phyloP scores from a whole-genome alignment of 805 yeast species.

The Metschnikowia vanudenii region DNA sequence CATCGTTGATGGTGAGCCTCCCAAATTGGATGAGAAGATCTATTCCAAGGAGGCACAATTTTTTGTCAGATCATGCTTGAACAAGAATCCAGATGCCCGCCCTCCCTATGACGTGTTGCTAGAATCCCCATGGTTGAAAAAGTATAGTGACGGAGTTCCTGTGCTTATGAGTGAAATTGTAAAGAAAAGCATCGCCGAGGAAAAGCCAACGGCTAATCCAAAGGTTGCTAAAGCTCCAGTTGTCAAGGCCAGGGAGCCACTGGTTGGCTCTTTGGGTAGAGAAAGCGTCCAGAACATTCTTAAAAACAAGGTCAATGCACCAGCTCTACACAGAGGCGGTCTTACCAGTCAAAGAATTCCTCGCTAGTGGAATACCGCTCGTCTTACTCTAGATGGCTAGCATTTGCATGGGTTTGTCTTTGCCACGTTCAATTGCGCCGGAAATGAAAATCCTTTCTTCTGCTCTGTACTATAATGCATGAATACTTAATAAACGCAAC shows the following conservation, averaged over 20 bases:
- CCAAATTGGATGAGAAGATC: conserved; percentile 21
- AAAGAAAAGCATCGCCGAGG: conserved; percentile 17
- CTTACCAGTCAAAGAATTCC: conserved; percentile 22
- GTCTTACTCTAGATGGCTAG: no score
- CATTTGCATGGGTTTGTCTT: no score
- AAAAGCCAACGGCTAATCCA: conserved; percentile 9
- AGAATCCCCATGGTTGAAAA: conserved; percentile 79
- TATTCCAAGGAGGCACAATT: conserved; percentile 77
- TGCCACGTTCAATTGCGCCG: not conserved
- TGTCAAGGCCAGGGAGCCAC: conserved; percentile 12
- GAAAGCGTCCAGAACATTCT: conserved; percentile 41
- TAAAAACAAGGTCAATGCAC: conserved; percentile 41
- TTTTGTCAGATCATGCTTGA: conserved; percentile 74
- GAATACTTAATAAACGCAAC: not conserved
- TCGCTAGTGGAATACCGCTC: conserved; percentile 11
- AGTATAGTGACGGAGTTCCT: conserved; percentile 40
- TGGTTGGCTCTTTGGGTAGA: conserved; percentile 14
- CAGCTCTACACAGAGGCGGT: conserved; percentile 46
- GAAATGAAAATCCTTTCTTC: not conserved
- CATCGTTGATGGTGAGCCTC: conserved; percentile 56
- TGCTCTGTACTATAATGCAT: not conserved
- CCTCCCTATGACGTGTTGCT: conserved; percentile 77
- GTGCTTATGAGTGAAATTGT: conserved; percentile 31
- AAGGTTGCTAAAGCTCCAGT: conserved; percentile 20
- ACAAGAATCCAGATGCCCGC: conserved; percentile 75